Conservation (phyloP, 306 rosid species). For the Ammopiptanthus mongolicus region DNA sequence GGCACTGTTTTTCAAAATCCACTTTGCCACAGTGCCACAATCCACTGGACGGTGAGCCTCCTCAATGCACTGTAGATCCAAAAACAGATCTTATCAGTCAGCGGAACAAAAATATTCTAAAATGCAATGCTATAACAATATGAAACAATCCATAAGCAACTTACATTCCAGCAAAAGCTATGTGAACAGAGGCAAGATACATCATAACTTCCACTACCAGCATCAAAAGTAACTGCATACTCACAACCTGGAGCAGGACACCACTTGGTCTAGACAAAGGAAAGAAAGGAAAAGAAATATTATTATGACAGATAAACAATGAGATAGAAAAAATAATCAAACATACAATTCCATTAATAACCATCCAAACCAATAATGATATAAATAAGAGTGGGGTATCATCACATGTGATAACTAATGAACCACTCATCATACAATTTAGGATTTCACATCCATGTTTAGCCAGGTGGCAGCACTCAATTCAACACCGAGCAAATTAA, state of each 20-base stretch:
- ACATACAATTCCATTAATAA: background rate
- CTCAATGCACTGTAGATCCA: slow-evolving; percentile 50
- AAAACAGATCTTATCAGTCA: slow-evolving; percentile 8
- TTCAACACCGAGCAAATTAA: background rate
- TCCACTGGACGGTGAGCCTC: slow-evolving; percentile 92
- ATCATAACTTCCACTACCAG: slow-evolving; percentile 50
- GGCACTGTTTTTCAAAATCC: slow-evolving; percentile 66
- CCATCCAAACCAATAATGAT: background rate
- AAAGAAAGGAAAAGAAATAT: slow-evolving; percentile 4
- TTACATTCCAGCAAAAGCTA: slow-evolving; percentile 76
- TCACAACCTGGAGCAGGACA: slow-evolving; percentile 92
- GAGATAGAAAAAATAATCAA: background rate
- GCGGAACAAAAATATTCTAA: background rate
- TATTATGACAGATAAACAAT: background rate
- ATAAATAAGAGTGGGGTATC: background rate
- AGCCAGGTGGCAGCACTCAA: background rate
- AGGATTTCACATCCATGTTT: background rate
- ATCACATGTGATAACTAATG: background rate
- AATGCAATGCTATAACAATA: background rate
- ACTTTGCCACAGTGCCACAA: slow-evolving; percentile 65
- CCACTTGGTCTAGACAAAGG: slow-evolving; percentile 66
- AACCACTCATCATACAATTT: background rate
- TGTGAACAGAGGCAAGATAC: slow-evolving; percentile 67
- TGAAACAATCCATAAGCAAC: slow-evolving; percentile 13
- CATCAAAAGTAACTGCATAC: slow-evolving; percentile 57